Evolutionary conservation across 352 stramenopile genomes (phyloP), one percentile per base, ranked within the genome.

Genomic region (Phytophthora syringae): DNA sequence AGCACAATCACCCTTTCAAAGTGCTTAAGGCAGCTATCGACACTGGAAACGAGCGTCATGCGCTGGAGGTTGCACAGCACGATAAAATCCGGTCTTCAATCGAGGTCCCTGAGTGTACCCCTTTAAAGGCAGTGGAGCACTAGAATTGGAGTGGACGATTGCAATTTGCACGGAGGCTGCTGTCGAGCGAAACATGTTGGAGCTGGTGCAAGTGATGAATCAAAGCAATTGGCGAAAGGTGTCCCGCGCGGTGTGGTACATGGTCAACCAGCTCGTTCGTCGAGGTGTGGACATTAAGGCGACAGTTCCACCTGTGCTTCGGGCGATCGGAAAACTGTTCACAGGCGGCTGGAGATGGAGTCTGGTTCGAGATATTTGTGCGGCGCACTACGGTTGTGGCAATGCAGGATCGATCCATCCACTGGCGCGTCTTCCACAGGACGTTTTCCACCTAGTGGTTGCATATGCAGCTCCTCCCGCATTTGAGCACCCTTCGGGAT

Each of bases 1-100:
- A 51, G 30, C 39, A 69, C 15, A 73, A 64, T 28, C 63, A 69
- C 28, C 65, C 65, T 12, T 61, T 73, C 49, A 59, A 30, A 48
- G 28, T 68, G 9, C 34, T 68, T 1, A 52, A 69, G n/a, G n/a
- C 15, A 15, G 65, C 65, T 5, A 57, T 73, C 9, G 27, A 56
- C n/a, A 37, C 44, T 2, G 44, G 54, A 0, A 28, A 67, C 18
- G 37, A 67, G 3, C 21, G 45, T 0, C 56, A 64, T 24, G 62
- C 64, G 16, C 24, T 67, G 20, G 48, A 32, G 16, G 36, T 67
- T 18, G 49, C 42, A 20, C 20, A 15, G 2, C 59, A 67, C 37
- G 40, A 55, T 15, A 60, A 67, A 15, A 54, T 59, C 20, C 58
- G 11, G 36, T 9, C 39, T 13, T 55, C 51, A 5, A 24, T 58